Percentiles rank a stretch among this genome's conserved stretches.
Evolutionary conservation across 352 stramenopile species (phyloP).

Genomic region (Phytopythium montanum): DNA sequence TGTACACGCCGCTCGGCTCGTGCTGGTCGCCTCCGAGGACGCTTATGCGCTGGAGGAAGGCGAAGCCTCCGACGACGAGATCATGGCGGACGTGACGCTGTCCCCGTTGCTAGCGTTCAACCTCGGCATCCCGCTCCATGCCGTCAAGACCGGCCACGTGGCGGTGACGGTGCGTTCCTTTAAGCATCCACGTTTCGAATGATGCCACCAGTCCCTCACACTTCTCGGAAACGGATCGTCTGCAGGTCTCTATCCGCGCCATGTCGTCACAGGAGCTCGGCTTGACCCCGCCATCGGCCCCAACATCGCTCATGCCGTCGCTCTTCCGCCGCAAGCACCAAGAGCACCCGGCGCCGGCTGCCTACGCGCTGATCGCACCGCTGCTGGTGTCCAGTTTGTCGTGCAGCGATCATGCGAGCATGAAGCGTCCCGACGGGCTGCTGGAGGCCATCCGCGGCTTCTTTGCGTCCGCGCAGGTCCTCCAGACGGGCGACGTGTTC

Average conservation of each 20-base stretch:
- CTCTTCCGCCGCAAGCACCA: slow-evolving; percentile 48
- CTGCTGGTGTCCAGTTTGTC: slow-evolving; percentile 60
- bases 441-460: slow-evolving; percentile 53
- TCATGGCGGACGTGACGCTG: slow-evolving; percentile 31
- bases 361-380: slow-evolving; percentile 60
- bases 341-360: slow-evolving; percentile 43
- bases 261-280: slow-evolving; percentile 46
- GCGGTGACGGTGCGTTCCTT: slow-evolving; percentile 22
- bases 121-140: slow-evolving; percentile 47
- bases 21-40: slow-evolving; percentile 15
- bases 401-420: slow-evolving; percentile 45
- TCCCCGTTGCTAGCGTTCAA: slow-evolving; percentile 78
- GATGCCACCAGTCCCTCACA: slow-evolving; percentile 1
- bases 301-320: background rate
- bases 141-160: slow-evolving; percentile 19
- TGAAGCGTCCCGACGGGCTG: slow-evolving; percentile 56
- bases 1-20: slow-evolving; percentile 31
- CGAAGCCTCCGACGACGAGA: background rate
- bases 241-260: slow-evolving; percentile 33
- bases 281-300: slow-evolving; percentile 14
- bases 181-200: background rate
- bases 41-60: slow-evolving; percentile 6
- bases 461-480: slow-evolving; percentile 53
- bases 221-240: background rate
- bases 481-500: slow-evolving; percentile 71